Evolutionary conservation across 441 rosid species (phyloP), one percentile per base, ranked within the genome.

Genomic region (Arabidopsis lyrata): DNA sequence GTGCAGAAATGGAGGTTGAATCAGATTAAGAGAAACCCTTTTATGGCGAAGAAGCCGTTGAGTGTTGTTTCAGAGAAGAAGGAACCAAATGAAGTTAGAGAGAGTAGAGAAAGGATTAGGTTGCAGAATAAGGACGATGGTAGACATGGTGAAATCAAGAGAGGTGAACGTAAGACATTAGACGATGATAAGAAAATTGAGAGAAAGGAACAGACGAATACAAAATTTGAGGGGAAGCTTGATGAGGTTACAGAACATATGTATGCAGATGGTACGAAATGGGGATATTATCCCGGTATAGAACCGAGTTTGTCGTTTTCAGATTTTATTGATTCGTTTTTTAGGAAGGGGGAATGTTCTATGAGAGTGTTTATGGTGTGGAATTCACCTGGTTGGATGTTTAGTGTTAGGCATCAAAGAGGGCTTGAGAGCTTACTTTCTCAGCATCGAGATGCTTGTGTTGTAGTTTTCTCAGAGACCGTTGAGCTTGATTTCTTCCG

Each of bases 311-410:
- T 95, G 73, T 81, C 93, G 2, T 95, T 95, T 81, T 82, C 86
- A 0, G 87, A 83, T 18, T 95, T 95, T 31, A 61, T 92, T 89
- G 85, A 81, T 72, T 83, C 88, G 11, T 92, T 88, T 86, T 86
- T 89, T 5, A 81, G 83, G 58, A 81, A 65, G 49, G 91, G 77
- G 54, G 83, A 73, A 70, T 92, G 99, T 55, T 69, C 66, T 45
- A 52, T 87, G 82, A 86, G 87, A 78, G 88, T 90, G 65, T 92
- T 91, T 72, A 85, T 92, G 96, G 90, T 95, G 68, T 95, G 98
- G 97, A 95, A 91, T 75, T 92, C 95, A 0, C 99, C 98, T 27
- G 84, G 96, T 5, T 95, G 99, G 98, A 92, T 92, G 99, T 90
- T 81, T 72, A 79, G 88, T 56, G 92, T 95, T 73, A 86, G 93